phyloP scores from a whole-genome alignment of 176 grass and related monocot species.

The Hordeum vulgare region MorexV3_pseudomolecules_assembly NC_058523.1:557507715-557508214 shows the following conservation, averaged over 20 bases:
- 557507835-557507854: not conserved
- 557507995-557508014: too few relatives aligned
- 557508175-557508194: not conserved
- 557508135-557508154: not conserved
- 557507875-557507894: not conserved
- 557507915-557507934: not conserved
- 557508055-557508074: too few relatives aligned
- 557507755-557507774: not conserved
- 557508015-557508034: too few relatives aligned
- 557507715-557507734: not conserved
- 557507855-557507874: not conserved
- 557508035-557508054: too few relatives aligned
- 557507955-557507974: too few relatives aligned
- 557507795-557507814: too few relatives aligned
- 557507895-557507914: not conserved
- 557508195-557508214: not conserved
- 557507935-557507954: not conserved
- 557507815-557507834: not conserved
- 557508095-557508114: too few relatives aligned
- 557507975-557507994: too few relatives aligned
- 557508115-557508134: too few relatives aligned
- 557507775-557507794: too few relatives aligned
- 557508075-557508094: too few relatives aligned
- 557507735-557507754: rapidly evolving
- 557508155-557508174: not conserved